Evolutionary conservation across 1,139 yeast species (phyloP).

Genomic region (Pichia sp.): DNA sequence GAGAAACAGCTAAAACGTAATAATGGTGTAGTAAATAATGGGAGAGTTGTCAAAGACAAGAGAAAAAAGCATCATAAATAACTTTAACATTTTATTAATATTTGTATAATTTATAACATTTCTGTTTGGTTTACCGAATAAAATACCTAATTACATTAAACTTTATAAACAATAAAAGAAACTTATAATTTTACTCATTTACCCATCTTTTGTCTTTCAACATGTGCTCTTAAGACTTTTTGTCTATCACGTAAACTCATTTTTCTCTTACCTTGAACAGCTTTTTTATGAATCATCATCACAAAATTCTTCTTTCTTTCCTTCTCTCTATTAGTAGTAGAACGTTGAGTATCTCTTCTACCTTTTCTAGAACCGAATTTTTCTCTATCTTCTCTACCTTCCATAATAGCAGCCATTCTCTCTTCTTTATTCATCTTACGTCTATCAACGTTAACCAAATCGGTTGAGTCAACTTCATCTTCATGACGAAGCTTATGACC

Average conservation of each 20-base stretch:
- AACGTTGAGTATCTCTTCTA: slow-evolving; percentile 65
- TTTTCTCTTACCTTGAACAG: slow-evolving; percentile 91
- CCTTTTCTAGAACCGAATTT: slow-evolving; percentile 86
- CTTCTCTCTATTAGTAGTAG: slow-evolving; percentile 94
- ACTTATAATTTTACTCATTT: slow-evolving; percentile 25
- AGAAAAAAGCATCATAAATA: slow-evolving; percentile 6
- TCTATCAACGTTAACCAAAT: slow-evolving; percentile 77
- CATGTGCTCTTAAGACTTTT: slow-evolving; percentile 76
- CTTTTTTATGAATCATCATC: slow-evolving; percentile 94
- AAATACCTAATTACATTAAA: too few relatives aligned
- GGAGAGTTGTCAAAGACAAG: slow-evolving; percentile 4
- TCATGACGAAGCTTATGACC: slow-evolving; percentile 50
- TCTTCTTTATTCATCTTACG: slow-evolving; percentile 87
- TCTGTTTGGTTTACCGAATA: too few relatives aligned
- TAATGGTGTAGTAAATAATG: background rate
- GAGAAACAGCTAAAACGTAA: slow-evolving; percentile 18
- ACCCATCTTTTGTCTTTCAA: slow-evolving; percentile 83
- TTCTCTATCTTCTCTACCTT: slow-evolving; percentile 91
- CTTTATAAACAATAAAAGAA: too few relatives aligned
- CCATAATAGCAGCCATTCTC: slow-evolving; percentile 76
- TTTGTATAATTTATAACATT: too few relatives aligned
- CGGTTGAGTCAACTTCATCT: slow-evolving; percentile 74
- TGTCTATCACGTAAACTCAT: slow-evolving; percentile 88
- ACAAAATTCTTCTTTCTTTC: slow-evolving; percentile 97
- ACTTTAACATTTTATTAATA: too few relatives aligned